Percentiles rank a stretch among this genome's conserved stretches.
Conservation (phyloP, 192 early-diverging fungal species). For the Kappamyces sp. region DNA sequence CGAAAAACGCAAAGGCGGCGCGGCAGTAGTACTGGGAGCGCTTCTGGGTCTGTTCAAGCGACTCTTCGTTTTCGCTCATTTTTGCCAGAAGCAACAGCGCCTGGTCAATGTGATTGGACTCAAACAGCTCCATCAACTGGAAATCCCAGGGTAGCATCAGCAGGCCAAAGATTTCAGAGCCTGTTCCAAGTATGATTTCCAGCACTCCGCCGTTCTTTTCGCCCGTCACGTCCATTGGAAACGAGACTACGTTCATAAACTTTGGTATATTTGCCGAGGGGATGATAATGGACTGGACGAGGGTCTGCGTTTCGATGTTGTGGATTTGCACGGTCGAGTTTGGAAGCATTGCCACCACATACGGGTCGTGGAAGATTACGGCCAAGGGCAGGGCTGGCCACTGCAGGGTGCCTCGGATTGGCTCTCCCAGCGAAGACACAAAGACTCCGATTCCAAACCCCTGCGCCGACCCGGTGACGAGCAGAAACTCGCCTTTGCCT, state of each 20-base stretch:
- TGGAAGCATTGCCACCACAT: conserved; percentile 59
- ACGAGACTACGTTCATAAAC: conserved; percentile 38
- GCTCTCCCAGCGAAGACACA: conserved; percentile 58
- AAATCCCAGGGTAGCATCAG: conserved; percentile 49
- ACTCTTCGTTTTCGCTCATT: conserved; percentile 45
- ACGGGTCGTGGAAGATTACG: conserved; percentile 69
- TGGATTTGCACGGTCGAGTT: conserved; percentile 71
- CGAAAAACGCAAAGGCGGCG: not conserved
- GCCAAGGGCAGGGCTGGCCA: conserved; percentile 44
- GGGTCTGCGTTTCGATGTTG: conserved; percentile 60
- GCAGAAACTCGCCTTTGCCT: conserved; percentile 61
- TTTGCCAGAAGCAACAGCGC: conserved; percentile 58
- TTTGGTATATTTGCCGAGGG: conserved; percentile 24
- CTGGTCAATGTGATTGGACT: conserved; percentile 48
- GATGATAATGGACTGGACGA: conserved; percentile 46
- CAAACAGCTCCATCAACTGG: conserved; percentile 59
- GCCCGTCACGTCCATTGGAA: conserved; percentile 35
- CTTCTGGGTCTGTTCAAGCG: conserved; percentile 11
- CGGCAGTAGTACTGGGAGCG: conserved; percentile 3
- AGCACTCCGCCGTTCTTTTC: conserved; percentile 20
- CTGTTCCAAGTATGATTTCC: conserved; percentile 50
- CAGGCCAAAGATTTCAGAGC: conserved; percentile 54
- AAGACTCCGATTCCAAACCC: conserved; percentile 63
- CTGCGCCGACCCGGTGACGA: conserved; percentile 51
- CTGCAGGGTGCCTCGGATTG: conserved; percentile 59